phyloP scores from a whole-genome alignment of 148 eudicot species.

The Fallopia convolvulus region DNA sequence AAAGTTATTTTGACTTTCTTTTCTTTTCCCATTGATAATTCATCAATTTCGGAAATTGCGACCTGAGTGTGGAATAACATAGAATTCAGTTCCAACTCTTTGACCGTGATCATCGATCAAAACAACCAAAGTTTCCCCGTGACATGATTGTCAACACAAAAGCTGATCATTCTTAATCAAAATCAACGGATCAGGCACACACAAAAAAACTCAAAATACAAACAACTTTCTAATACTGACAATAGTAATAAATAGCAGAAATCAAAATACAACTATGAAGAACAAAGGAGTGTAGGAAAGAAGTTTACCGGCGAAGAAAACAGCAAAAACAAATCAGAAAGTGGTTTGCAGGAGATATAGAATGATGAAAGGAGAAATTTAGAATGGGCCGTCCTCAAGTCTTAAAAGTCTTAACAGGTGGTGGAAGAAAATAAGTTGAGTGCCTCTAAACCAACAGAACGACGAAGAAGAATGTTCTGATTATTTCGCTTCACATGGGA shows the following conservation, averaged over 20 bases:
- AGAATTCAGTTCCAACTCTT: neutral
- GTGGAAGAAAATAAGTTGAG: neutral
- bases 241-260: neutral
- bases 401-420: neutral
- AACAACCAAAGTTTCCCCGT: neutral
- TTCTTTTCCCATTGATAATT: neutral
- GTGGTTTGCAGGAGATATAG: neutral
- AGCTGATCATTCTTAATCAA: neutral
- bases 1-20: neutral
- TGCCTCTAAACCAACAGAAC: neutral
- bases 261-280: neutral
- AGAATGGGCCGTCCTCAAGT: neutral
- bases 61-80: neutral
- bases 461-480: neutral
- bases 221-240: neutral
- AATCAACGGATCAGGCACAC: neutral
- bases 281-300: neutral
- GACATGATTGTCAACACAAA: neutral
- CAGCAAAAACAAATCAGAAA: neutral
- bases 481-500: no score
- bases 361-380: conserved; percentile 2
- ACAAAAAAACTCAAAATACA: neutral
- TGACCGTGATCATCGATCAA: conserved; percentile 3
- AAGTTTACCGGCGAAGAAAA: neutral
- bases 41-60: neutral